These are phyloP conservation scores for Aphanomyces euteiches DNA, from an alignment of 352 stramenopile genomes.

Conservation along the genomic window DNA sequence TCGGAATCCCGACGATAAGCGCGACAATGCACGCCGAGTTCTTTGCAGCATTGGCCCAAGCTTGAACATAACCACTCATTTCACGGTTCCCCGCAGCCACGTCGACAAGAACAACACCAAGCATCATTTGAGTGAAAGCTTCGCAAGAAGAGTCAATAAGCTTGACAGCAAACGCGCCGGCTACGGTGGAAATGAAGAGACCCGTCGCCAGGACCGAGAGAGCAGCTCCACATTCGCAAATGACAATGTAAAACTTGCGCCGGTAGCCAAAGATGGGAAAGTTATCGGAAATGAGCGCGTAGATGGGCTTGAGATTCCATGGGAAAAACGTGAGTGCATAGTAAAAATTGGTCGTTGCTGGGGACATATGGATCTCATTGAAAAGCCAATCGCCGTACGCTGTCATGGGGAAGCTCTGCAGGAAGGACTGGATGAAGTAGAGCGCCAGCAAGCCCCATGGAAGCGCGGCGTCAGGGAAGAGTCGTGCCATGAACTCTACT, in stretches of 20 bases:
- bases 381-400: constrained; percentile 78
- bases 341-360: constrained; percentile 72
- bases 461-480: constrained; percentile 30
- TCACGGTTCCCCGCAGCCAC: constrained; percentile 49
- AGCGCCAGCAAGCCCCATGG: constrained; percentile 57
- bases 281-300: constrained; percentile 71
- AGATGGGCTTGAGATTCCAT: constrained; percentile 84
- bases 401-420: constrained; percentile 70
- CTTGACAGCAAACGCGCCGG: constrained; percentile 63
- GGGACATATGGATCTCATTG: constrained; percentile 68
- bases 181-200: constrained; percentile 49
- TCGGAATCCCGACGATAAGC: constrained; percentile 55
- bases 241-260: constrained; percentile 77
- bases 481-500: not conserved
- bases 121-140: constrained; percentile 78
- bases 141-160: constrained; percentile 66
- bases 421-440: constrained; percentile 78
- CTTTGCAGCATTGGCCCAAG: constrained; percentile 63
- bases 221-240: constrained; percentile 60
- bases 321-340: constrained; percentile 80
- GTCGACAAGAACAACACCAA: constrained; percentile 70
- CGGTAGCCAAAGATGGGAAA: constrained; percentile 68
- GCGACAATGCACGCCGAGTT: constrained; percentile 61
- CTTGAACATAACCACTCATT: constrained; percentile 61
- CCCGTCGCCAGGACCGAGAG: constrained; percentile 56